Evolutionary conservation across 2,329 filamentous ascomycete genomes (phyloP), one percentile per base, ranked within the genome.

Genomic region (Hymenoscyphus fructigenus): DNA sequence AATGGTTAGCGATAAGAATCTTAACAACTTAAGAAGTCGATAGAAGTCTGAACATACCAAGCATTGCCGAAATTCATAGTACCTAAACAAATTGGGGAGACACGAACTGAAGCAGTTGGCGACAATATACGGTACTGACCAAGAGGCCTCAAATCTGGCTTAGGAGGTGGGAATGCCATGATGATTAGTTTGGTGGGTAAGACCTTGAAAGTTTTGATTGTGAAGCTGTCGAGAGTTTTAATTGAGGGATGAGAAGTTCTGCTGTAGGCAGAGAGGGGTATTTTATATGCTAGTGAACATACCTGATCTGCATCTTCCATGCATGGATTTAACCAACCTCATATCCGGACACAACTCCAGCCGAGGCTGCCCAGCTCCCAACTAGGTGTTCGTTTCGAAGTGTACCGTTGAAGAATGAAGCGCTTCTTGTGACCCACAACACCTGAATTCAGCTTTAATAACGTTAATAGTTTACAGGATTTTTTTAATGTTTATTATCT

Each of bases 31-130:
- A 47, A 47, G 12, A 23, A 26, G 6, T 23, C 15, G 23, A 26
- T 53, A 53, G 47, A 23, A 53, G 47, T 53, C 20, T 53, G 10
- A 23, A 23, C 47, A 28, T 70, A 75, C 80, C 82, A 88, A 38
- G 81, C 78, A 63, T 85, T 77, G 56, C 88, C 88, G 76, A 90
- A 86, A 75, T 84, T 87, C 86, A 89, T 89, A 61, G 80, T 80
- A 12, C 88, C 89, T 1, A 92, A 81, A 55, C 84, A 86, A 0
- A 91, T 75, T 4, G 88, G 88, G 67, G 85, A 88, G n/a, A 91
- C 88, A 36, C 87, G 81, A 26, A 91, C 81, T 0, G 84, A 82
- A 1, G 90, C 89, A 0, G 82, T 85, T 10, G 88, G 87, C 1
- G 88, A 85, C 14, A 92, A 82, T 57, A 91, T 76, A 6, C 88